Base-by-base conservation (phyloP, 441 rosid genomes). In the Gossypium laxum region DNA sequence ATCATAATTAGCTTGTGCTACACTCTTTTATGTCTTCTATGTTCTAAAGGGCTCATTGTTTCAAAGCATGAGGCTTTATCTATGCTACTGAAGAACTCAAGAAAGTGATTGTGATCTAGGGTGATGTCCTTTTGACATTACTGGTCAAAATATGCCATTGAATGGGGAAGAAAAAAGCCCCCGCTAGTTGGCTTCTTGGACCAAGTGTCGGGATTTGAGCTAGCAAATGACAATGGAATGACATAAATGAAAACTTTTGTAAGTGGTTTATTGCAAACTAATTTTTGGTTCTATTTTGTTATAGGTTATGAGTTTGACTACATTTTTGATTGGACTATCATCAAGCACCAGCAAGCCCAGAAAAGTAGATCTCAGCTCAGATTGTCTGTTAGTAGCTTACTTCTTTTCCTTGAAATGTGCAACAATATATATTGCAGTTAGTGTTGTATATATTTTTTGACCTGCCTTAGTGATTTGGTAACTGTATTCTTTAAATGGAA, bases 261-360 rank as follows among this genome's bases (percentile, higher is more conserved):
- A 64, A 45, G 17, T 24, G 1, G 58, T 17, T 43, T 61, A 8
- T 18, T 28, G 43, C 41, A 19, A 21, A 18, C n/a, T 72, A 50
- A 12, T 5, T 64, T 69, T 28, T 69, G 32, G 50, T 78, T 45
- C 56, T 65, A 28, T 57, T 55, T 71, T 61, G 7, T 75, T 62
- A 41, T 82, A 92, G 97, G 93, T 22, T 87, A 78, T 75, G 89
- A 87, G 70, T 86, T 83, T 74, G 96, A 92, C 79, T 86, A 83
- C 70, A 80, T 90, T 34, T 92, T 88, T 83, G 93, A 92, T 83
- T 92, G 97, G 97, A 92, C 96, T 26, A 85, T 92, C 50, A 84
- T 90, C 30, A 92, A 92, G 89, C 83, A 89, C 79, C 92, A 90
- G 76, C 94, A 90, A 77, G 76, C 94, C 8, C 96, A 89, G 69